phyloP scores from a whole-genome alignment of 208 protist genomes.

The Trypanosoma lewisi region DNA sequence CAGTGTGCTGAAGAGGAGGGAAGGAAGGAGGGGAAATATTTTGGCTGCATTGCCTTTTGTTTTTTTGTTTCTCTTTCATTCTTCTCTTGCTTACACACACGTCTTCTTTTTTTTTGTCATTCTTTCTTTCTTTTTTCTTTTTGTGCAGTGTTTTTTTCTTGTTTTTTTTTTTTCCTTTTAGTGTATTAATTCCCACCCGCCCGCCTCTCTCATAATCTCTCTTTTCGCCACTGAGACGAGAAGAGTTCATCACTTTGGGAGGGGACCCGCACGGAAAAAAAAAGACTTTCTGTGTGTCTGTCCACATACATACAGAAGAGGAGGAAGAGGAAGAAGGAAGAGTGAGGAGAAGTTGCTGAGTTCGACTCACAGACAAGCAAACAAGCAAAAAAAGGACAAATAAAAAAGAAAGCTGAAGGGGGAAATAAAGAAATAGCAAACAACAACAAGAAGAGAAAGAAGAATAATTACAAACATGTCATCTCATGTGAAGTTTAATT shows the following conservation, averaged over 20 bases:
- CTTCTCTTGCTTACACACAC: not conserved
- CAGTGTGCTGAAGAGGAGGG: no score
- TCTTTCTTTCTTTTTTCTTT: not conserved
- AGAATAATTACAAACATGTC: not conserved
- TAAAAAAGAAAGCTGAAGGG: not conserved
- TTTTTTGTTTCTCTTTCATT: not conserved
- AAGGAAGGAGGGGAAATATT: no score
- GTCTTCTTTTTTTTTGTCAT: not conserved
- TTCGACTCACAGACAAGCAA: not conserved
- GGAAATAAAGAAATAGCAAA: not conserved
- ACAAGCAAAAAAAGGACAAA: not conserved
- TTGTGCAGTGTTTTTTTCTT: not conserved
- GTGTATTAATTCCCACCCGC: not conserved
- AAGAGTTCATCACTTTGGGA: no score
- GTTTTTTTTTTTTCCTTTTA: not conserved
- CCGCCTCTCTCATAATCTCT: not conserved
- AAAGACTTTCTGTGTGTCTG: not conserved
- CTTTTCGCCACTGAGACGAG: not conserved
- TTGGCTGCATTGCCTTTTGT: not conserved
- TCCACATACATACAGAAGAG: not conserved
- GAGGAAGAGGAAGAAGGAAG: not conserved
- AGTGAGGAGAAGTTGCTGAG: not conserved
- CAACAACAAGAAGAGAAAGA: not conserved
- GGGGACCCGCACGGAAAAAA: not conserved
- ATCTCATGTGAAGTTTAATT: slow-evolving; percentile 19